Evolutionary conservation across 495 filamentous ascomycete species (phyloP).

Genomic region (Tetracladium setigerum): DNA sequence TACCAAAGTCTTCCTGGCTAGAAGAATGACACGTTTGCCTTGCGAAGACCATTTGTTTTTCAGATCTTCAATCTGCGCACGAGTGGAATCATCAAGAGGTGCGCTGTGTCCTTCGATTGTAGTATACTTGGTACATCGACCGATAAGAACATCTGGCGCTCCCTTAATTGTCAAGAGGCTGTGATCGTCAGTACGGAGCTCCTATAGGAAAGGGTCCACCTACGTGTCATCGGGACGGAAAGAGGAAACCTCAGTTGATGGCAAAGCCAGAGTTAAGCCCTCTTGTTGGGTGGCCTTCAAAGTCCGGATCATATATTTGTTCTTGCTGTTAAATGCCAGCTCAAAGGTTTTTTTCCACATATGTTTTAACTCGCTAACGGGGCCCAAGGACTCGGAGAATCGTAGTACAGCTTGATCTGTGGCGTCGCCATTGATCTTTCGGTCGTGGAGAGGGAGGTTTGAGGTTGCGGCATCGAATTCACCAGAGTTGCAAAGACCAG

Average conservation of each 20-base stretch:
- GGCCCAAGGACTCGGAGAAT: constrained; percentile 50
- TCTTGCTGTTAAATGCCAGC: constrained; percentile 70
- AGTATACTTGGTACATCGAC: constrained; percentile 42
- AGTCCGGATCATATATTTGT: constrained; percentile 62
- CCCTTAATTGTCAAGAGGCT: constrained; percentile 54
- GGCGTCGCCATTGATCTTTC: constrained; percentile 61
- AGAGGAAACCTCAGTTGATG: constrained; percentile 25
- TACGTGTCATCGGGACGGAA: constrained; percentile 31
- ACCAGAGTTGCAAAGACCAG: constrained; percentile 61
- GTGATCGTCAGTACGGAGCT: background rate
- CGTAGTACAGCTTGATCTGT: constrained; percentile 66
- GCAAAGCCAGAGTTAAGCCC: constrained; percentile 29
- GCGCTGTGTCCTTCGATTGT: constrained; percentile 37
- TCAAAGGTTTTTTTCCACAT: constrained; percentile 53
- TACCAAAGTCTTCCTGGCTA: constrained; percentile 49
- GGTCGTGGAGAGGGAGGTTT: constrained; percentile 40
- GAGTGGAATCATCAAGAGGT: constrained; percentile 30
- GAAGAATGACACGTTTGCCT: constrained; percentile 55
- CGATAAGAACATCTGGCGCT: constrained; percentile 55
- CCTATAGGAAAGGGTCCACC: no score
- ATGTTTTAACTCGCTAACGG: constrained; percentile 39
- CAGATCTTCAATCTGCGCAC: constrained; percentile 35
- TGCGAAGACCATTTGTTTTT: constrained; percentile 57
- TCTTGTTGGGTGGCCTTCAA: constrained; percentile 29
- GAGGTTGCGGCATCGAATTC: constrained; percentile 56